Evolutionary conservation across 176 grass and related monocot genomes (phyloP).

Genomic region (Zea mays): Zm-B73-REFERENCE-NAM-5.0 NC_050101.1:124621001-124621500

Average conservation of each 20-base stretch:
- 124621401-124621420: background rate
- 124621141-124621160: slow-evolving; percentile 53
- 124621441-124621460: background rate
- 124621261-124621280: slow-evolving; percentile 89
- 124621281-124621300: slow-evolving; percentile 97
- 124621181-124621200: background rate
- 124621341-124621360: slow-evolving; percentile 21
- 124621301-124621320: slow-evolving; percentile 99
- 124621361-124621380: slow-evolving; percentile 21
- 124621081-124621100: slow-evolving; percentile 89
- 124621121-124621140: slow-evolving; percentile 90
- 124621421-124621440: background rate
- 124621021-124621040: background rate
- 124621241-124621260: slow-evolving; percentile 87
- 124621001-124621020: slow-evolving; percentile 1
- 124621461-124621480: background rate
- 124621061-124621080: slow-evolving; percentile 56
- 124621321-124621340: slow-evolving; percentile 93
- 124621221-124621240: slow-evolving; percentile 23
- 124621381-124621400: background rate
- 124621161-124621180: slow-evolving; percentile 27
- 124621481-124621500: background rate
- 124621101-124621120: slow-evolving; percentile 83
- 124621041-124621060: slow-evolving; percentile 1
- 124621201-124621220: slow-evolving; percentile 7